phyloP scores from a whole-genome alignment of 208 protist genomes.

The Borovskyia barvae region DNA sequence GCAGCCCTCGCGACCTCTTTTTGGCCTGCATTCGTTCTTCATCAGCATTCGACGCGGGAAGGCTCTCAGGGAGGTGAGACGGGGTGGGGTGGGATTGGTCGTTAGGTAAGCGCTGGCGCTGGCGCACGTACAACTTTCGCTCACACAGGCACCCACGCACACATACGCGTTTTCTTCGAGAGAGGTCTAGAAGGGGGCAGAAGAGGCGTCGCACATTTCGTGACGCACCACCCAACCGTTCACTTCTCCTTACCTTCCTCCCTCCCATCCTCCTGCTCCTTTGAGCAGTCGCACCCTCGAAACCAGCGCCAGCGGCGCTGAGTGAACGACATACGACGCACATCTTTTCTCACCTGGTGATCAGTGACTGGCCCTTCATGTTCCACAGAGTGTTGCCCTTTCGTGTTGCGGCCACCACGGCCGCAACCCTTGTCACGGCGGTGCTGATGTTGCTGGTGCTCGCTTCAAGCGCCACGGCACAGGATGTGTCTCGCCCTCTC shows the following conservation, averaged over 20 bases:
- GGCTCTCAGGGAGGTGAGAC: no score
- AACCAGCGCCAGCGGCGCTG: no score
- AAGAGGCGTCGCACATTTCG: no score
- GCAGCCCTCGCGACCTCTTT: neutral
- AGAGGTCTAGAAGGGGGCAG: no score
- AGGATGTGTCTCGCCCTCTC: no score
- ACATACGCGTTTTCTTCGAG: neutral
- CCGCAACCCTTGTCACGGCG: neutral
- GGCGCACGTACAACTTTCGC: no score
- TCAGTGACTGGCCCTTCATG: neutral
- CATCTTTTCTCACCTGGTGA: neutral
- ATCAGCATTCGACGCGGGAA: neutral
- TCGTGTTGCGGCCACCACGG: neutral
- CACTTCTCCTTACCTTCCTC: neutral
- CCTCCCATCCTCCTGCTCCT: neutral
- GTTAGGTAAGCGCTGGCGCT: no score
- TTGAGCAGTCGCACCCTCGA: neutral
- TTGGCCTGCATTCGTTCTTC: neutral
- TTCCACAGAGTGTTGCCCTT: neutral
- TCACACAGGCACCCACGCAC: no score
- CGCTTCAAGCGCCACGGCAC: constrained; percentile 4
- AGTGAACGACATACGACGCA: neutral
- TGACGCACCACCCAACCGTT: no score
- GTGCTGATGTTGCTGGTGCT: constrained; percentile 17
- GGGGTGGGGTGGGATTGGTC: no score